Evolutionary conservation across 352 stramenopile species (phyloP), one percentile per base, ranked within the genome.

Genomic region (Globisporangium echinulatum): DNA sequence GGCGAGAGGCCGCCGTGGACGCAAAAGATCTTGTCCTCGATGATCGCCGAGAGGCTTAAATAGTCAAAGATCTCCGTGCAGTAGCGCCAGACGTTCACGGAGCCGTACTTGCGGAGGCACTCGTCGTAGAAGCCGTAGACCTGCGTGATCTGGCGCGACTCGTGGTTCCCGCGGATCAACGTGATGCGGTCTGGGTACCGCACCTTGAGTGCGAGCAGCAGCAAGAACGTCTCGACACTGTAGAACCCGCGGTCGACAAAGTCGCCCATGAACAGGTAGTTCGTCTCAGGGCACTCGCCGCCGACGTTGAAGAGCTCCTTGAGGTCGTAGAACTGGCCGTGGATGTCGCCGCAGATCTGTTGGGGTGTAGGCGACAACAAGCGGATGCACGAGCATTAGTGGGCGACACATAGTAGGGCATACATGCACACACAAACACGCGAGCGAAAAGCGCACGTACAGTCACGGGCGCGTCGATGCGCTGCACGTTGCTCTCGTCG

Each of bases 31-130:
- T 98, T 98, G 82, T 99, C 94, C 64, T 99, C 97, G 64, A 99
- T 98, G 73, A 99, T 97, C 47, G 97, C 97, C 40, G 83, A 95
- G 7, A 99, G 77, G 70, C 78, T 96, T 69, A 99, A 88, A 85
- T 99, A 99, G 78, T 99, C 97, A 68, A 99, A 99, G 68, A 99
- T 98, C 68, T 99, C 97, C 56, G 97, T 99, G 83, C 96, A 99
- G 74, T 99, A 99, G 48, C 90, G 83, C 97, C 97, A 99, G 36
- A 99, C 96, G 77, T 99, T 99, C 52, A 99, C 97, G 38, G 82
- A 97, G 42, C 65, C 79, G 63, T 87, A 87, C 71, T 85, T 87
- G 62, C 76, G 69, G 57, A 87, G 68, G 50, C 77, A 87, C 63
- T 87, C 77, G 63, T 87, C 76, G 70, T 87, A 87, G 53, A 87